Conservation (phyloP, 225 moss, liverwort and hornwort species). For the Marchantia polymorpha region DNA sequence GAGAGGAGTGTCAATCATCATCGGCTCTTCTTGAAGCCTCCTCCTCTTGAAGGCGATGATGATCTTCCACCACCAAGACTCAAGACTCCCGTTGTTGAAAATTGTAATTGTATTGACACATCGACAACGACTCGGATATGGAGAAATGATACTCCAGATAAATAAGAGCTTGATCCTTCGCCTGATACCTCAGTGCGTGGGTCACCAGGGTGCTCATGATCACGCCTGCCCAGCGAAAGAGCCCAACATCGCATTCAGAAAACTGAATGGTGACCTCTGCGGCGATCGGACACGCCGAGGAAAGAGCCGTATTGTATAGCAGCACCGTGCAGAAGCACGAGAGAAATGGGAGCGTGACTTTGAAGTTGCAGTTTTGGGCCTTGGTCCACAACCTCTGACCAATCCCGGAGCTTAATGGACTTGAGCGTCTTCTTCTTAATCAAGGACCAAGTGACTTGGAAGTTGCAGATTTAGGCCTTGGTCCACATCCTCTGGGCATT, state of each 20-base stretch:
- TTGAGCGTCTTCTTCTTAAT: conserved; percentile 9
- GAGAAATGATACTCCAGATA: conserved; percentile 10
- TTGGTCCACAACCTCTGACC: no score
- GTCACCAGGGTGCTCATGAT: background rate
- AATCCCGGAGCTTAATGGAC: conserved; percentile 3
- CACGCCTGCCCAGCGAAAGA: background rate
- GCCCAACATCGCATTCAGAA: background rate
- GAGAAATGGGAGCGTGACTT: background rate
- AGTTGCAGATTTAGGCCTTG: background rate
- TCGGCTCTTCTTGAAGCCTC: no score
- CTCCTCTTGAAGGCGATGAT: no score
- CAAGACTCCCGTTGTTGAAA: no score
- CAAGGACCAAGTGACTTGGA: conserved; percentile 6
- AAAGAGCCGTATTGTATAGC: no score
- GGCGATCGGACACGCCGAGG: no score
- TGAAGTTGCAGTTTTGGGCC: background rate
- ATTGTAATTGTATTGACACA: no score
- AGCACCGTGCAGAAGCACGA: conserved; percentile 1
- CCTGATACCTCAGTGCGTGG: conserved; percentile 5
- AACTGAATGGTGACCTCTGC: conserved; percentile 8
- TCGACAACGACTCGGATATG: no score
- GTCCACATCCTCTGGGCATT: background rate
- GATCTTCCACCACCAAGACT: no score
- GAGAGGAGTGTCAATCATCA: no score
- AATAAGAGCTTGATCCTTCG: background rate